Base-by-base conservation (phyloP, 306 rosid species). In the Malus sieversii region DNA sequence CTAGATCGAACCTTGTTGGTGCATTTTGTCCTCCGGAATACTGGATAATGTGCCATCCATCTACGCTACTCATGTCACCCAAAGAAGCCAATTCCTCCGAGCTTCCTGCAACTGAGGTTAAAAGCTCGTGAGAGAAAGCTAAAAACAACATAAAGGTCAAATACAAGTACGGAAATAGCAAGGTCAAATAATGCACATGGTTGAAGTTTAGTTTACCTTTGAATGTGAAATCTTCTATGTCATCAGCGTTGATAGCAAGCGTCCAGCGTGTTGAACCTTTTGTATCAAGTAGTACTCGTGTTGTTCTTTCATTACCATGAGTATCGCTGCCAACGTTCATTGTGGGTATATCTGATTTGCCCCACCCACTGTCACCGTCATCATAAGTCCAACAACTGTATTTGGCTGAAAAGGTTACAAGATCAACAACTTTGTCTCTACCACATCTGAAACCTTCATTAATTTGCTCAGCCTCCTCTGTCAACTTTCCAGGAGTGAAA, bases 401-500 rank as follows among this genome's bases (percentile, higher is more conserved):
- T 18, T 89, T 83, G 75, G 89, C 97, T 0, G 89, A 84, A 80
- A 95, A 92, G 72, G 92, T 88, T 74, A 95, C 92, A 77, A 92
- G 92, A 83, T 95, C 99, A 70, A 90, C 79, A 30, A 83, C 77
- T 79, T 88, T 79, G 59, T 85, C 90, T 84, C 74, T 88, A 35
- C 97, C 91, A 71, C 99, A 95, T 71, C 44, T 79, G 74, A 95
- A 88, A 68, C 91, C 89, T 85, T 95, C 97, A 52, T 89, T 79
- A 72, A 92, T 90, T 46, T 81, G 88, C 72, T 85, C 91, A 68
- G 80, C 86, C 80, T 92, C 99, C 83, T 85, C 84, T 62, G 85
- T 86, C 91, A 95, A 86, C 79, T 95, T 92, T 79, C 97, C 99
- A 66, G 97, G 97, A 69, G 99, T 92, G 20, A 65, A 79, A 78